A percentile compares a stretch with the other conserved stretches of the same genome.
Evolutionary conservation across 2,329 filamentous ascomycete species (phyloP).

Genomic region (Arthroderma sp.): DNA sequence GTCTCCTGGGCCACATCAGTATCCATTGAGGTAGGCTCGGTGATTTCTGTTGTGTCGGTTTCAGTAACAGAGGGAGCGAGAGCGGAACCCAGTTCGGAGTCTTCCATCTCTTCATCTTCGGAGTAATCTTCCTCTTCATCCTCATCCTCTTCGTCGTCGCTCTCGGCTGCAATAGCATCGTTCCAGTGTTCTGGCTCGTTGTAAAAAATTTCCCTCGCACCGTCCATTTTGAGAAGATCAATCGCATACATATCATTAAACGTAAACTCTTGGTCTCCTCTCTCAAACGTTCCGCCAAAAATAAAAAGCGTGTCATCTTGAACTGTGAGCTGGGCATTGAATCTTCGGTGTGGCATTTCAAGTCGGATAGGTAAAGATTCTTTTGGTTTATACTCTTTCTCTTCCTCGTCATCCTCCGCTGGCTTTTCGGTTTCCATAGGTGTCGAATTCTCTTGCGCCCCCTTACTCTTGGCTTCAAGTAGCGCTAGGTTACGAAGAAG

Average conservation of each 20-base stretch:
- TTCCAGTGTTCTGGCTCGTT: conserved; percentile 79
- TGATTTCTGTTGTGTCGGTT: conserved; percentile 24
- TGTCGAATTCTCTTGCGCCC: conserved; percentile 30
- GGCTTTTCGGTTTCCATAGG: conserved; percentile 26
- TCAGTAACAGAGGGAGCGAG: conserved; percentile 24
- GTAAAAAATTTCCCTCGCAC: conserved; percentile 81
- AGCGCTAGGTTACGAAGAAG: conserved; percentile 74
- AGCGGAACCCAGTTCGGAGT: conserved; percentile 31
- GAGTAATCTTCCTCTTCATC: conserved; percentile 30
- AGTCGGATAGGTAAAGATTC: conserved; percentile 53
- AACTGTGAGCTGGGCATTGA: conserved; percentile 81
- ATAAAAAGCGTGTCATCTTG: conserved; percentile 89
- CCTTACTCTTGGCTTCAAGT: conserved; percentile 59
- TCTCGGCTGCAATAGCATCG: conserved; percentile 45
- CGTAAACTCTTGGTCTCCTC: conserved; percentile 85
- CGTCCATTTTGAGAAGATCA: conserved; percentile 87
- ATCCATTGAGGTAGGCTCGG: conserved; percentile 17
- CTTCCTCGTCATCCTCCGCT: conserved; percentile 42
- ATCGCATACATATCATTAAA: conserved; percentile 92
- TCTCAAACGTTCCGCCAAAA: conserved; percentile 90
- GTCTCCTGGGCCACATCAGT: conserved; percentile 27
- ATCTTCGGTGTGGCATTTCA: conserved; percentile 79
- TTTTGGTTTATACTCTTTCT: conserved; percentile 38
- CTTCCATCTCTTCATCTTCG: conserved; percentile 31
- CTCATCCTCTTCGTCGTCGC: conserved; percentile 42